phyloP scores from a whole-genome alignment of 441 rosid species.

The Gossypium schwendimanii region DNA sequence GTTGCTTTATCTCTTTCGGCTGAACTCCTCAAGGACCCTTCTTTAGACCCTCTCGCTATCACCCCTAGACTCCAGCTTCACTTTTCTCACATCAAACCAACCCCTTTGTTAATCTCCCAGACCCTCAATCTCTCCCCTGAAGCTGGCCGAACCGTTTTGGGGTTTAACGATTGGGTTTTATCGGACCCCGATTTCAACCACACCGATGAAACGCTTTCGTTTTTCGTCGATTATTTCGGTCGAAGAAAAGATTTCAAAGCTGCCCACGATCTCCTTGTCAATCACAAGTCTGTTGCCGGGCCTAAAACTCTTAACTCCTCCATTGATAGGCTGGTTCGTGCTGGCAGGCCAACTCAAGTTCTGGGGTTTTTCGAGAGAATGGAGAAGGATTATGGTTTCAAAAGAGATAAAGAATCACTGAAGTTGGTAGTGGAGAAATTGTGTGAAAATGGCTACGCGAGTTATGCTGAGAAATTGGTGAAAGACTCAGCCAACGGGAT shows the following conservation, averaged over 20 bases:
- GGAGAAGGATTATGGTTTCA: constrained; percentile 70
- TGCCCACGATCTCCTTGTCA: constrained; percentile 46
- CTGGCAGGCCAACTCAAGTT: constrained; percentile 64
- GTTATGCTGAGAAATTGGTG: constrained; percentile 80
- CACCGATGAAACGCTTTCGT: constrained; percentile 65
- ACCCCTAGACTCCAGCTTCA: constrained; percentile 55
- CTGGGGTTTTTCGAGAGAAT: constrained; percentile 65
- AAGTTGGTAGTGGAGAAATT: constrained; percentile 55
- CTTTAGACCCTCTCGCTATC: constrained; percentile 40
- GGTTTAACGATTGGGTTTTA: constrained; percentile 64
- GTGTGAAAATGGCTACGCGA: constrained; percentile 58
- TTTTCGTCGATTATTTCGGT: constrained; percentile 73
- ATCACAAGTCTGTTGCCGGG: constrained; percentile 45
- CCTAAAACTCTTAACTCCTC: constrained; percentile 40
- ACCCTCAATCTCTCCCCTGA: constrained; percentile 65
- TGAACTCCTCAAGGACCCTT: constrained; percentile 45
- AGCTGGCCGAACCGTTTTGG: constrained; percentile 72
- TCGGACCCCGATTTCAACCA: constrained; percentile 40
- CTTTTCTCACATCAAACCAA: constrained; percentile 65
- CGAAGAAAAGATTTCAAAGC: constrained; percentile 84
- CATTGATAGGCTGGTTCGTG: constrained; percentile 66
- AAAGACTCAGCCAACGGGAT: constrained; percentile 69
- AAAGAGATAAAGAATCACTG: constrained; percentile 57
- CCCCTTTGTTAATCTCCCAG: constrained; percentile 42
- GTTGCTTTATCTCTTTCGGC: constrained; percentile 55